Base-by-base conservation (phyloP, 345 rosid species). In the Balakata baccata region DNA sequence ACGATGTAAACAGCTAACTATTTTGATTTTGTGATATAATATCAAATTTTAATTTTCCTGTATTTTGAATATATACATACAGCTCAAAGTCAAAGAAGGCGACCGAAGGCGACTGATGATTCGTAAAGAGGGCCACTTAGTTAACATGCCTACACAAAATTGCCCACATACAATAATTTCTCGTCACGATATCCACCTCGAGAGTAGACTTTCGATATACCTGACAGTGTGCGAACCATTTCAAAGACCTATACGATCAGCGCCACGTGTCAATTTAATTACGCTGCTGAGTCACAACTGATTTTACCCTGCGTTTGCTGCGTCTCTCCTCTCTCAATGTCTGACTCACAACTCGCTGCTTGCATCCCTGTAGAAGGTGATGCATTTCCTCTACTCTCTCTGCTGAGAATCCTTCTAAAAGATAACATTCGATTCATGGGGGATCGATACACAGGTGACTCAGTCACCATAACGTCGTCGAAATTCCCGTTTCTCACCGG, bases 341-440 rank as follows among this genome's bases (percentile, higher is more conserved):
- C 92, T 12, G 49, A 53, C 79, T 87, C 91, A n/a, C 85, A 80
- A 13, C 61, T 69, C 23, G 61, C 63, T 2, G 75, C 53, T 46
- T 7, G 9, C 9, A 43, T 80, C 18, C 73, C 85, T 43, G 72
- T 37, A 0, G 74, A 34, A 3, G 88, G 75, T 16, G 83, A 81
- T 39, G 73, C 34, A 14, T 57, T 77, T 8, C 68, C 81, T 81
- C 86, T 86, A 22, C 82, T 68, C 0, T 90, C 89, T 76, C 89
- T 74, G 37, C 87, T 87, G 25, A 90, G 11, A 61, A 90, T 86
- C 75, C 90, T 79, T 72, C 61, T 87, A 20, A 88, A 83, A 7
- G 96, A 88, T 61, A 88, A n/a, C 87, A 88, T 83, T 17, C 89
- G 84, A 73, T 82, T 78, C 86, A 83, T 81, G 14, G 90, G 90